These are phyloP conservation scores for Lophiotrema nucula DNA, from an alignment of 495 filamentous ascomycete species.

Conservation along the genomic window DNA sequence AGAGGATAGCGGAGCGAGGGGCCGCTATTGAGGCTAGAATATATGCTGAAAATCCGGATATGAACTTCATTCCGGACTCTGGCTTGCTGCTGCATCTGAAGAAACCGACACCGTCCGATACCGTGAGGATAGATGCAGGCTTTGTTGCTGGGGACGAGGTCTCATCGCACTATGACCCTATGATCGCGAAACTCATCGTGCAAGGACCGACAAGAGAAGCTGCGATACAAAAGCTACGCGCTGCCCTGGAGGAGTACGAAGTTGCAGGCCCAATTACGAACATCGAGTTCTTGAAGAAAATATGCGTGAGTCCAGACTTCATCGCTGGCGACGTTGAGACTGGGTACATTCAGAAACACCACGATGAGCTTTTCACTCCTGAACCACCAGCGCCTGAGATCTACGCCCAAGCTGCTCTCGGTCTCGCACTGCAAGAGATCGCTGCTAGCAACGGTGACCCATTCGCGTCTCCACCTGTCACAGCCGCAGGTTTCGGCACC, in stretches of 20 bases:
- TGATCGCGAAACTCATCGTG: slow-evolving; percentile 99
- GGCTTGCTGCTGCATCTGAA: slow-evolving; percentile 81
- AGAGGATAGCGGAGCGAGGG: slow-evolving; percentile 69
- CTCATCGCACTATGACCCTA: slow-evolving; percentile 94
- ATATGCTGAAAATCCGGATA: slow-evolving; percentile 89
- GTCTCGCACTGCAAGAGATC: slow-evolving; percentile 54
- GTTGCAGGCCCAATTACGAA: slow-evolving; percentile 91
- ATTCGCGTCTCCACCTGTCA: slow-evolving; percentile 29
- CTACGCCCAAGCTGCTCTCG: slow-evolving; percentile 81
- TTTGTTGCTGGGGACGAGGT: slow-evolving; percentile 90
- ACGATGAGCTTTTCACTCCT: slow-evolving; percentile 53
- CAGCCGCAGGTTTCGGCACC: slow-evolving; percentile 52
- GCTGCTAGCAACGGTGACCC: slow-evolving; percentile 10
- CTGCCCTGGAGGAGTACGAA: slow-evolving; percentile 87
- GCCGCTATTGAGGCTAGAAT: slow-evolving; percentile 94
- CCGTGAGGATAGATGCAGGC: slow-evolving; percentile 86
- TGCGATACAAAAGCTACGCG: slow-evolving; percentile 76
- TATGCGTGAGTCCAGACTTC: slow-evolving; percentile 78
- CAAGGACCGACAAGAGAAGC: slow-evolving; percentile 71
- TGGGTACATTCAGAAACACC: slow-evolving; percentile 89
- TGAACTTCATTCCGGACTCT: slow-evolving; percentile 90
- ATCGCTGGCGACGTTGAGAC: slow-evolving; percentile 89
- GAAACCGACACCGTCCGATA: slow-evolving; percentile 64
- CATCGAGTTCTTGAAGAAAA: slow-evolving; percentile 88
- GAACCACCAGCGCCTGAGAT: slow-evolving; percentile 32